These are phyloP conservation scores for Posidonia oceanica DNA, from an alignment of 116 monocot genomes.

Conservation along the genomic window DNA sequence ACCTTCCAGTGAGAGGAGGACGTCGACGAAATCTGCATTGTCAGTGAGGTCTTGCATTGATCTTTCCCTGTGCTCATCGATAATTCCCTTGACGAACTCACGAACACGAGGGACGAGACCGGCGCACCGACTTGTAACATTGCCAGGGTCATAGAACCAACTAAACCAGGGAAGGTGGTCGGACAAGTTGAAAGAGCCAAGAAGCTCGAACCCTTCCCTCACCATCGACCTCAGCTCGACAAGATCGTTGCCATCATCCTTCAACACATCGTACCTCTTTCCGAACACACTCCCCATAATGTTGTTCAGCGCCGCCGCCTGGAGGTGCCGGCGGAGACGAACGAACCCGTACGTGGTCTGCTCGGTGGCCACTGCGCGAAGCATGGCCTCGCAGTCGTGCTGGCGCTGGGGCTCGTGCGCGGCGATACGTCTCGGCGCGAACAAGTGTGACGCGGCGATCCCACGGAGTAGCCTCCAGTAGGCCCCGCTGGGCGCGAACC, in stretches of 20 bases:
- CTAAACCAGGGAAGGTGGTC: conserved; percentile 34
- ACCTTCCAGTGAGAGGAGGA: conserved; percentile 34
- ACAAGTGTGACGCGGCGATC: conserved; percentile 16
- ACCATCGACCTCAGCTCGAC: conserved; percentile 34
- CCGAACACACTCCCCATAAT: conserved; percentile 36
- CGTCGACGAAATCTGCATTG: conserved; percentile 41
- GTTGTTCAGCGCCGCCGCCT: conserved; percentile 18
- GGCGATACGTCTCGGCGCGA: conserved; percentile 13
- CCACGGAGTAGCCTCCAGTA: conserved; percentile 18
- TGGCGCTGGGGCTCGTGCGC: conserved; percentile 5
- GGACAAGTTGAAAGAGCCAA: conserved; percentile 51
- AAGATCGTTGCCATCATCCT: neutral
- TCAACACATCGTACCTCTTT: conserved; percentile 26
- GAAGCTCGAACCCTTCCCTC: conserved; percentile 52
- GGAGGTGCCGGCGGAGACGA: conserved; percentile 40
- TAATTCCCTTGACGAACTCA: conserved; percentile 27
- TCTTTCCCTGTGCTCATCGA: conserved; percentile 34
- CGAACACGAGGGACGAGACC: conserved; percentile 21
- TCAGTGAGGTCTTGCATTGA: neutral
- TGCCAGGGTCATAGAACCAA: conserved; percentile 16
- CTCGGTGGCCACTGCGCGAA: conserved; percentile 14
- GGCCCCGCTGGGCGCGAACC: conserved; percentile 16
- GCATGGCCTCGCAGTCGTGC: conserved; percentile 17
- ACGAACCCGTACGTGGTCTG: conserved; percentile 7
- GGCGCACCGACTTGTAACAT: conserved; percentile 25